These are phyloP conservation scores for Lactifluus piperatus DNA, from an alignment of 768 basidiomycete species.

Conservation along the genomic window DNA sequence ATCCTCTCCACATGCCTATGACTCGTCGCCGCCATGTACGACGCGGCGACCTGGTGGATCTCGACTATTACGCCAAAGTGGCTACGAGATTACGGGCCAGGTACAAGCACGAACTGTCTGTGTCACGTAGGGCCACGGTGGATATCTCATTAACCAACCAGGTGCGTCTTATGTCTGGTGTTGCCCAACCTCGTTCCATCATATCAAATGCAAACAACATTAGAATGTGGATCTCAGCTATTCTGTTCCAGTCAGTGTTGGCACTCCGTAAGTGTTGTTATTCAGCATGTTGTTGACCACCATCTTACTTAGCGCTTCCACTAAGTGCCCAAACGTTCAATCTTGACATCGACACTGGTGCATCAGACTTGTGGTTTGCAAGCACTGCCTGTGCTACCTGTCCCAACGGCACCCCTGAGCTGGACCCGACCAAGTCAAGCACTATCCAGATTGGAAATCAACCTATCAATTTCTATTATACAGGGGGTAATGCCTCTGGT, in stretches of 20 bases:
- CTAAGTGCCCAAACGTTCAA: constrained; percentile 57
- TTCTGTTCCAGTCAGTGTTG: constrained; percentile 44
- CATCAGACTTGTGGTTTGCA: constrained; percentile 85
- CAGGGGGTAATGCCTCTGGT: constrained; percentile 60
- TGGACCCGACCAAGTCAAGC: constrained; percentile 36
- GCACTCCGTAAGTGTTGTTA: constrained; percentile 36
- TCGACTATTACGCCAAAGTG: neutral
- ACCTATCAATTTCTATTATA: constrained; percentile 45
- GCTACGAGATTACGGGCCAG: constrained; percentile 27
- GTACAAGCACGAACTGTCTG: constrained; percentile 31
- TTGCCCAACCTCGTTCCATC: neutral
- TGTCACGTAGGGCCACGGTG: constrained; percentile 32
- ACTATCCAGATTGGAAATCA: constrained; percentile 26
- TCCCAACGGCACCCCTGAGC: constrained; percentile 32
- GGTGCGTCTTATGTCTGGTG: constrained; percentile 27
- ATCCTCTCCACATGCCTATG: constrained; percentile 35
- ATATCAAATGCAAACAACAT: neutral
- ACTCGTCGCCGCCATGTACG: constrained; percentile 27
- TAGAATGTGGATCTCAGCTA: constrained; percentile 51
- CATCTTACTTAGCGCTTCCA: neutral
- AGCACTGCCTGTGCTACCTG: constrained; percentile 41
- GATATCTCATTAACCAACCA: constrained; percentile 41
- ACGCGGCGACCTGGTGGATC: neutral
- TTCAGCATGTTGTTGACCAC: neutral
- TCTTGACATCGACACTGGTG: constrained; percentile 87